phyloP scores from a whole-genome alignment of 1,139 yeast species.

The Blastobotrys serpentis region DNA sequence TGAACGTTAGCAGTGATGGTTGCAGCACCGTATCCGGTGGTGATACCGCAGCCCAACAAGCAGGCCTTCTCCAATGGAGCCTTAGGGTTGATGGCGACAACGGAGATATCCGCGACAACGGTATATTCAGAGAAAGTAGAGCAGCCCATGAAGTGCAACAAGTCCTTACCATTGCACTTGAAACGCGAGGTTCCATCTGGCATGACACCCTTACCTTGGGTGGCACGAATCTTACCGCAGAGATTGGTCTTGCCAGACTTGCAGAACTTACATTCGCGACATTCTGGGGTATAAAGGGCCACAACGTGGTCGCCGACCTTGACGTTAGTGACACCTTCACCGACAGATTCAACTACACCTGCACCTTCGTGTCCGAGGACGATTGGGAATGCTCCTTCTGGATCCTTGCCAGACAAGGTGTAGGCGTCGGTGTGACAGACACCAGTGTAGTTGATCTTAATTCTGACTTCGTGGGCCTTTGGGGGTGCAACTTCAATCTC shows the following conservation, averaged over 20 bases:
- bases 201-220: slow-evolving; percentile 89
- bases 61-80: slow-evolving; percentile 88
- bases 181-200: slow-evolving; percentile 96
- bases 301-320: slow-evolving; percentile 88
- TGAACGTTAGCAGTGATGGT: slow-evolving; percentile 89
- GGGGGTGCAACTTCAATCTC: slow-evolving; percentile 91
- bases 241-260: slow-evolving; percentile 91
- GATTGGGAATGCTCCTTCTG: slow-evolving; percentile 91
- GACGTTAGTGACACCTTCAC: slow-evolving; percentile 87
- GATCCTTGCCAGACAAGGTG: slow-evolving; percentile 90
- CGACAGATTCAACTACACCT: slow-evolving; percentile 88
- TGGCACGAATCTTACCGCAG: slow-evolving; percentile 86
- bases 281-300: slow-evolving; percentile 94
- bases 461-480: slow-evolving; percentile 94
- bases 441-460: slow-evolving; percentile 83
- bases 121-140: slow-evolving; percentile 96
- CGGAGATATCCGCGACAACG: slow-evolving; percentile 96
- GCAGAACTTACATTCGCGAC: slow-evolving; percentile 93
- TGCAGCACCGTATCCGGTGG: slow-evolving; percentile 98
- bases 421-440: slow-evolving; percentile 99
- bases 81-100: slow-evolving; percentile 81
- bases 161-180: slow-evolving; percentile 71
- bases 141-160: slow-evolving; percentile 95
- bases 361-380: slow-evolving; percentile 97
- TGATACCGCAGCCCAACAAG: slow-evolving; percentile 95